Base-by-base conservation (phyloP, 495 filamentous ascomycete species). In the Aspergillus sparsus region DNA sequence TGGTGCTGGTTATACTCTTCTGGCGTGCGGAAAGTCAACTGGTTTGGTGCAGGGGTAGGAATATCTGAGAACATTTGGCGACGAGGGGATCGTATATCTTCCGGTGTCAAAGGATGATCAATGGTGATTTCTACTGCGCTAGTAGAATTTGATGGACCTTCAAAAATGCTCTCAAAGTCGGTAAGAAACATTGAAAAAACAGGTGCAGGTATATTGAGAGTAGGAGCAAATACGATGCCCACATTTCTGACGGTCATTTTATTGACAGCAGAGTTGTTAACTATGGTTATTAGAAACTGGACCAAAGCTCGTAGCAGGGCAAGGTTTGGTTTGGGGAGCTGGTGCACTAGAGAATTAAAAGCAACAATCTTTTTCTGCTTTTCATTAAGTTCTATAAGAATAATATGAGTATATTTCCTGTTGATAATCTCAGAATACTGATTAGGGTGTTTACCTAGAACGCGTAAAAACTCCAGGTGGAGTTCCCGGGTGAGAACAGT, bases 171-270 rank as follows among this genome's bases (percentile, higher is more conserved):
- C 63, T 89, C 82, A 67, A 89, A 96, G 64, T 98, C 92, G 53
- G 93, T 92, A 36, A 98, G 82, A 73, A 98, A 94, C 74, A 92
- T 81, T 2, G 92, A 92, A 66, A 98, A 96, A 7, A 98, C 89
- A 13, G 95, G 93, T 1, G 92, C 91, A 0, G 95, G 93, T 42
- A 98, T 97, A 73, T 98, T 98, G 35, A 98, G 82, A 0, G 95
- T 98, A 2, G 94, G 94, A n/a, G 95, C 94, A 74, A 98, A 98
- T 56, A 98, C 93, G 62, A 98, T 98, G 64, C 94, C 92, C 52
- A 98, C 92, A 72, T 98, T 98, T 41, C 94, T 85, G 54, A 97
- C 90, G 6, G 88, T 96, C 94, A 98, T 98, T 78, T 97, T 98
- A 77, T 98, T 98, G 65, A 89, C 80, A 62, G 92, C 88, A 3